Evolutionary conservation across 2,329 filamentous ascomycete species (phyloP).

Genomic region (Pestalotiopsis sp.): DNA sequence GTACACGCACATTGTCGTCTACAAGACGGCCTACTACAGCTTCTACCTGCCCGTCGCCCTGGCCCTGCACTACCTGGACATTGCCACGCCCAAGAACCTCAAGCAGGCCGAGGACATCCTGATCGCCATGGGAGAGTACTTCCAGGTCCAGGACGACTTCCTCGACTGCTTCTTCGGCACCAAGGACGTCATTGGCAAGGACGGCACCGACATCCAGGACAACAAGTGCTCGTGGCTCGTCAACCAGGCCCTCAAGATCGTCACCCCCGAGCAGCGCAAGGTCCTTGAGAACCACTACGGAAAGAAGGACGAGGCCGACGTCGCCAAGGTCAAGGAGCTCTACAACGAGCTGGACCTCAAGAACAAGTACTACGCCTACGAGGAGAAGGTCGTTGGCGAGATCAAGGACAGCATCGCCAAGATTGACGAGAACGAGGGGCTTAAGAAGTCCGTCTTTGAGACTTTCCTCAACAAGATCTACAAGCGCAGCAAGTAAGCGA

Average conservation of each 20-base stretch:
- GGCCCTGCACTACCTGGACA: slow-evolving; percentile 80
- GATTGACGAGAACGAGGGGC: slow-evolving; percentile 82
- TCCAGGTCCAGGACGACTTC: slow-evolving; percentile 98
- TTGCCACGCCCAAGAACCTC: slow-evolving; percentile 86
- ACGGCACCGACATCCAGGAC: slow-evolving; percentile 97
- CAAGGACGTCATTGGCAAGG: slow-evolving; percentile 93
- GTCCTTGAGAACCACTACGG: slow-evolving; percentile 93
- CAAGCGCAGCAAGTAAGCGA: slow-evolving; percentile 85
- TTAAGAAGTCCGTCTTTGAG: slow-evolving; percentile 91
- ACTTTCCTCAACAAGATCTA: slow-evolving; percentile 95
- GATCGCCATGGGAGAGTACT: slow-evolving; percentile 97
- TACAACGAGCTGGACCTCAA: slow-evolving; percentile 86
- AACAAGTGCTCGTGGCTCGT: slow-evolving; percentile 99
- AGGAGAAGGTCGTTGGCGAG: slow-evolving; percentile 83
- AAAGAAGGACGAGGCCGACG: slow-evolving; percentile 81
- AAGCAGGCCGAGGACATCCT: slow-evolving; percentile 89
- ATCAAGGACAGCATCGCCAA: slow-evolving; percentile 74
- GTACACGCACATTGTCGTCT: slow-evolving; percentile 98
- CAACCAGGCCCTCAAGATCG: slow-evolving; percentile 86
- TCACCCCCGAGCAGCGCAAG: slow-evolving; percentile 82
- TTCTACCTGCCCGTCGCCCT: slow-evolving; percentile 98
- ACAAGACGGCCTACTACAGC: slow-evolving; percentile 99
- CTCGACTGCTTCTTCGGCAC: slow-evolving; percentile 91
- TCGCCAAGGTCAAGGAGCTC: slow-evolving; percentile 85
- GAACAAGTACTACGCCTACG: slow-evolving; percentile 82